Percentiles rank a stretch among this genome's conserved stretches.
Evolutionary conservation across 345 rosid genomes (phyloP).

Genomic region (Bruguiera sexangula): DNA sequence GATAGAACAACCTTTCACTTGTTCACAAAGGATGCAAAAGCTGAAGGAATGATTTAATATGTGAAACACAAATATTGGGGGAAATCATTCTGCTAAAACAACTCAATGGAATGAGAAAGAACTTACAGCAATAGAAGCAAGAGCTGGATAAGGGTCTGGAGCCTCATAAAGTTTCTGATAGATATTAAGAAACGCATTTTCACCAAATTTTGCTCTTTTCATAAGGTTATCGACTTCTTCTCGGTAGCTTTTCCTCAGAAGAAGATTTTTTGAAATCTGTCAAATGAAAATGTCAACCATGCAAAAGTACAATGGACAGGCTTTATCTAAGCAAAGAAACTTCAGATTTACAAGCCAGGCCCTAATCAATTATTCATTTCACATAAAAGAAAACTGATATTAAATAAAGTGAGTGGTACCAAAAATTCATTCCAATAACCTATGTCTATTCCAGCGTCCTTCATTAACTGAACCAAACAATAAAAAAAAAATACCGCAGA

Average conservation of each 20-base stretch:
- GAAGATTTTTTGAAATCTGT: conserved; percentile 98
- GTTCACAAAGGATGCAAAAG: neutral
- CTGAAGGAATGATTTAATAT: neutral
- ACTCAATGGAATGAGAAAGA: conserved; percentile 12
- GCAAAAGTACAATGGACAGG: neutral
- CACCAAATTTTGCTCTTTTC: conserved; percentile 97
- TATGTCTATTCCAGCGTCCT: conserved; percentile 1
- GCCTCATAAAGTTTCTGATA: conserved; percentile 99
- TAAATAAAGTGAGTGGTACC: neutral
- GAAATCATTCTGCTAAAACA: neutral
- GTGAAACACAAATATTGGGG: too few relatives aligned
- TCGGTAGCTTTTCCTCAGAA: conserved; percentile 78
- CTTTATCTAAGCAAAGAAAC: neutral
- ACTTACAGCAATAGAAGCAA: conserved; percentile 91
- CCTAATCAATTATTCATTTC: neutral
- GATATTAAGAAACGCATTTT: conserved; percentile 91
- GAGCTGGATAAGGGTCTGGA: conserved; percentile 95
- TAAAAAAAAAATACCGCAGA: neutral
- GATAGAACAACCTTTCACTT: neutral
- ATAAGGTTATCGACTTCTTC: conserved; percentile 99
- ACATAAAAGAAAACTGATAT: neutral
- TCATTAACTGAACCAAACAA: neutral
- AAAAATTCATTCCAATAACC: neutral
- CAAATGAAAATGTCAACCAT: neutral
- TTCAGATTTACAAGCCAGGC: neutral